These are phyloP conservation scores for Aureobasidium musti DNA, from an alignment of 2,329 filamentous ascomycete genomes.

Conservation along the genomic window DNA sequence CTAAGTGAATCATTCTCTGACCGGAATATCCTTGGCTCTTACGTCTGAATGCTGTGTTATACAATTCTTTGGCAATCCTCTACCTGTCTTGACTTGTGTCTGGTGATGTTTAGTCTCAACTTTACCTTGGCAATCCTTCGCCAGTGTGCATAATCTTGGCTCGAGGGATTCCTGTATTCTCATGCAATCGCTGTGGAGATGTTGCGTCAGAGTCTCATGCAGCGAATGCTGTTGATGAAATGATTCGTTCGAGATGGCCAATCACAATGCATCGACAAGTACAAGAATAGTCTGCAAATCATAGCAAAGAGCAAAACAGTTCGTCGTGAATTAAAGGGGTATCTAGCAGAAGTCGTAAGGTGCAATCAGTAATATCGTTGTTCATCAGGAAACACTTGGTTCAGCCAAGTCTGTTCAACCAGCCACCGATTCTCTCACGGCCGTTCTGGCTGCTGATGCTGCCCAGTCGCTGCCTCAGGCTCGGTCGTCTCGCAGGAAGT, in stretches of 20 bases:
- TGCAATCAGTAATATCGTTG: background rate
- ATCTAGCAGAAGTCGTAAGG: slow-evolving; percentile 10
- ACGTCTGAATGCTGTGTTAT: background rate
- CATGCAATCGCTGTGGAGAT: background rate
- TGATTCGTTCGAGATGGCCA: background rate
- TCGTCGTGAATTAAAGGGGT: background rate
- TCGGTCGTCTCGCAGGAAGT: slow-evolving; percentile 7
- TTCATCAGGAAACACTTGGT: background rate
- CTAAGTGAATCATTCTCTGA: background rate
- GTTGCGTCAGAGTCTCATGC: background rate
- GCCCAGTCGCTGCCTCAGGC: slow-evolving; percentile 14
- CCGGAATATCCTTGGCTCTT: background rate
- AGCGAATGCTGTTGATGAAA: background rate
- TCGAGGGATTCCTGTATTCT: background rate
- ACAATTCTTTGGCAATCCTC: background rate
- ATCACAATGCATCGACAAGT: too few species aligned
- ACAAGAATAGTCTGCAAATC: background rate
- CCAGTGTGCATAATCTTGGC: background rate
- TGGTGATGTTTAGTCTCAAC: background rate
- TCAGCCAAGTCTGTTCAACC: slow-evolving; percentile 24
- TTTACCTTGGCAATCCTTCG: slow-evolving; percentile 12
- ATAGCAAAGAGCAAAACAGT: background rate
- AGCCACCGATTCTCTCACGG: slow-evolving; percentile 17
- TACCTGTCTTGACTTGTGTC: background rate
- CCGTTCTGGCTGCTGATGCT: slow-evolving; percentile 22